These are phyloP conservation scores for Leucocoprinus birnbaumii DNA, from an alignment of 768 basidiomycete genomes.

Conservation along the genomic window DNA sequence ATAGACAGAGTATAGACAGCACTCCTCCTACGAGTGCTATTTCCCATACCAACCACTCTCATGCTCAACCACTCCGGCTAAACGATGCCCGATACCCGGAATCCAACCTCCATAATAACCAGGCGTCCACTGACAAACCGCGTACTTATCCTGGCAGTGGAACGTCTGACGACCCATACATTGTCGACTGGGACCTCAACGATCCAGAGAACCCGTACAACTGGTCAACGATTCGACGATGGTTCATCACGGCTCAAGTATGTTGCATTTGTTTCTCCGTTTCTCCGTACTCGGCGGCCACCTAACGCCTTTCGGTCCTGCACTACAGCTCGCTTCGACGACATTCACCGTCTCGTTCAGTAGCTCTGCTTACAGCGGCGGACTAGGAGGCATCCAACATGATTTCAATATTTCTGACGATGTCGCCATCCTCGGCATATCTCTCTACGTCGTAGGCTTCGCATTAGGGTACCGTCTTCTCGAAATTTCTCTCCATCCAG, in stretches of 20 bases:
- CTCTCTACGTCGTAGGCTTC: conserved; percentile 63
- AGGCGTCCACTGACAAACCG: background rate
- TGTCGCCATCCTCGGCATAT: conserved; percentile 56
- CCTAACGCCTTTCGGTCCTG: conserved; percentile 7
- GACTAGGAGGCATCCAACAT: conserved; percentile 38
- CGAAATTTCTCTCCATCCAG: background rate
- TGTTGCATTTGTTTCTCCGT: conserved; percentile 6
- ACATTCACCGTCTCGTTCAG: conserved; percentile 61
- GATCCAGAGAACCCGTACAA: conserved; percentile 57
- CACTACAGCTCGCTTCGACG: conserved; percentile 40
- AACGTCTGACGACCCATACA: conserved; percentile 43
- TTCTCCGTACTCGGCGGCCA: background rate
- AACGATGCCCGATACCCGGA: conserved; percentile 8
- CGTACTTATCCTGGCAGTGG: conserved; percentile 42
- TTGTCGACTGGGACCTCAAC: conserved; percentile 50
- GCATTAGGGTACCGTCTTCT: conserved; percentile 45
- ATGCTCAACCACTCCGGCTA: conserved; percentile 3
- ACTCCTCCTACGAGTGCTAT: conserved; percentile 11
- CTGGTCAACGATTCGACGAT: conserved; percentile 45
- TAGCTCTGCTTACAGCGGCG: conserved; percentile 55
- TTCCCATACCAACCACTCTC: background rate
- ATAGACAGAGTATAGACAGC: conserved; percentile 17
- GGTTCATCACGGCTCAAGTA: conserved; percentile 55
- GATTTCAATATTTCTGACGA: conserved; percentile 49
- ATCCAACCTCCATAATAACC: background rate